Percentiles rank a stretch among this genome's conserved stretches.
Conservation (phyloP, 1,139 yeast species). For the Meyerozyma carpophila region DNA sequence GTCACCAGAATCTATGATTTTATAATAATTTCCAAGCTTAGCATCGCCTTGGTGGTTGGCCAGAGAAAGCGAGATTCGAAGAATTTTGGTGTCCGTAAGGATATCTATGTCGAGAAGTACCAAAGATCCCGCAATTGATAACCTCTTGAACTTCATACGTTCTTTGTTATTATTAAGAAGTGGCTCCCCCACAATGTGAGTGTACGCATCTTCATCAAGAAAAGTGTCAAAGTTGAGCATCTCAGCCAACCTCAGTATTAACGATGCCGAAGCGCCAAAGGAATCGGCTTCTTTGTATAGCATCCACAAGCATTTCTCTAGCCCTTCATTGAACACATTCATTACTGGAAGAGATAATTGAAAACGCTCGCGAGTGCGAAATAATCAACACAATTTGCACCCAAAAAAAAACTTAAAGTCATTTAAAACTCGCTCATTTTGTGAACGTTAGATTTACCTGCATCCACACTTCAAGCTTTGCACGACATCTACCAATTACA, state of each 20-base stretch:
- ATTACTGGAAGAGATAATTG: constrained; percentile 1
- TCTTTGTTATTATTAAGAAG: constrained; percentile 15
- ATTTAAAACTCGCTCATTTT: not conserved
- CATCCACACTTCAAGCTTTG: not conserved
- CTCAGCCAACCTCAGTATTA: constrained; percentile 37
- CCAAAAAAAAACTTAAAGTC: not conserved
- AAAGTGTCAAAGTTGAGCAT: constrained; percentile 40
- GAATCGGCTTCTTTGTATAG: constrained; percentile 28
- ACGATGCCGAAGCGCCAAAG: constrained; percentile 32
- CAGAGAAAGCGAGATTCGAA: constrained; percentile 32
- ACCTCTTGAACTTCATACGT: constrained; percentile 17
- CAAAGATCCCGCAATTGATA: constrained; percentile 41
- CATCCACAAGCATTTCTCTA: constrained; percentile 24
- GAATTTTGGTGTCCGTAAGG: constrained; percentile 18
- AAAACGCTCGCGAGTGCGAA: not conserved
- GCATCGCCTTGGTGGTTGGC: constrained; percentile 19
- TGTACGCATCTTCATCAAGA: constrained; percentile 33
- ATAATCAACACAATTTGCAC: not conserved
- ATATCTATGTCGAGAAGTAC: constrained; percentile 42
- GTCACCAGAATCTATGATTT: constrained; percentile 4
- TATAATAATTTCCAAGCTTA: constrained; percentile 7
- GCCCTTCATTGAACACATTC: constrained; percentile 15
- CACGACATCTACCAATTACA: not conserved
- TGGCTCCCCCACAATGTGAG: constrained; percentile 14
- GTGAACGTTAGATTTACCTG: not conserved